Conservation (phyloP, 352 stramenopile genomes). For the Pythium rishiriense region DNA sequence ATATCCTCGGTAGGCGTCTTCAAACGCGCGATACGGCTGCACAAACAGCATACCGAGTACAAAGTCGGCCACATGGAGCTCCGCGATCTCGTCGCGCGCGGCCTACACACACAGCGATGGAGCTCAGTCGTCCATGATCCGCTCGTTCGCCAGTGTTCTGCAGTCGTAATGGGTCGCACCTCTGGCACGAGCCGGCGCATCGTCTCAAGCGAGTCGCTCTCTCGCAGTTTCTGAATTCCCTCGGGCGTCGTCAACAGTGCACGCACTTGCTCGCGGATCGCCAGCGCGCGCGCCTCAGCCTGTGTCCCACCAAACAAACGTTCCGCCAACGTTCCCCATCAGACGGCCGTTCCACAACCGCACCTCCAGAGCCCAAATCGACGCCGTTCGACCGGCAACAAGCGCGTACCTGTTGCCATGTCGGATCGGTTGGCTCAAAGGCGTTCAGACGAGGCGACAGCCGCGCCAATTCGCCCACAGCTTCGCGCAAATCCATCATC, state of each 20-base stretch:
- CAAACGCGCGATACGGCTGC: slow-evolving; percentile 65
- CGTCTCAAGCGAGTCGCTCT: slow-evolving; percentile 48
- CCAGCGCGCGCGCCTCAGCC: slow-evolving; percentile 52
- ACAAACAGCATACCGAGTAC: slow-evolving; percentile 81
- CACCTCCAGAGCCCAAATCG: not conserved
- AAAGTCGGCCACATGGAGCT: slow-evolving; percentile 79
- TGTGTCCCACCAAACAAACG: slow-evolving; percentile 15
- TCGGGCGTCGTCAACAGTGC: slow-evolving; percentile 50
- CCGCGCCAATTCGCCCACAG: slow-evolving; percentile 52
- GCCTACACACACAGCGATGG: slow-evolving; percentile 28
- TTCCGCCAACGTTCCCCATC: too few relatives aligned
- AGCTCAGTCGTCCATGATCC: too few relatives aligned
- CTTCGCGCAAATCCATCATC: slow-evolving; percentile 37
- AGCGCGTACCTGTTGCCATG: slow-evolving; percentile 55
- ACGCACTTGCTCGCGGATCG: slow-evolving; percentile 52
- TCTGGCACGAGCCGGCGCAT: slow-evolving; percentile 73
- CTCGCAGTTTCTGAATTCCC: slow-evolving; percentile 55
- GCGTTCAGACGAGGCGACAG: slow-evolving; percentile 55
- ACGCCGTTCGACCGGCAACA: not conserved
- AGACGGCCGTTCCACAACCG: not conserved
- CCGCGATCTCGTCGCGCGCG: slow-evolving; percentile 65
- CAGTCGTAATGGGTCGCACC: slow-evolving; percentile 22
- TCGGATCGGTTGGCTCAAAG: slow-evolving; percentile 52
- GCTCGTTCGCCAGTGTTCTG: not conserved
- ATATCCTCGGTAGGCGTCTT: slow-evolving; percentile 62